Evolutionary conservation across 768 basidiomycete species (phyloP), one percentile per base, ranked within the genome.

Genomic region (Hypsizygus marmoreus): DNA sequence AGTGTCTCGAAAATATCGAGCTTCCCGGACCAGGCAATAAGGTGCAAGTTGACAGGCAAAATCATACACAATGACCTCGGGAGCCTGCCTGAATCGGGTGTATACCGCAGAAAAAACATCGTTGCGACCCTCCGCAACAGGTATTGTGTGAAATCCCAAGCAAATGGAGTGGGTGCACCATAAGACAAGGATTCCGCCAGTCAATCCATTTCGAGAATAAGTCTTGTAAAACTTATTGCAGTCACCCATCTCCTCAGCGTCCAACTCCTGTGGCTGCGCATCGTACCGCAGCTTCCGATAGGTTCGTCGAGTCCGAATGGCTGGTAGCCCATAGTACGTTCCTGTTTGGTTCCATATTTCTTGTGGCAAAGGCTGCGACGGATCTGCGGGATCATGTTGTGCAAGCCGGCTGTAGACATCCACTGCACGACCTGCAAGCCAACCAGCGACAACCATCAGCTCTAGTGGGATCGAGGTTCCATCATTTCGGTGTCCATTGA

Each of bases 91-190:
- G 62, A 63, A 71, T 1, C 53, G 52, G 1, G 69, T 72, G 11
- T 68, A 51, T 1, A 72, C 52, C 1, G 72, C 69, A 2, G 64
- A 69, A 44, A 73, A 73, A 0, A 71, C 66, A 51, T 72, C 65
- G 44, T 73, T 70, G 1, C 64, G 33, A 3, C 70, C 69, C 49
- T 72, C 70, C 1, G 56, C 62, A 9, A 50, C 34, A 0, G 68
- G 70, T 16, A 71, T 73, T 45, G 59, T 63, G 23, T 68, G 63
- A 40, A 68, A 70, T 1, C 68, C 63, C 49, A 66, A 66, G 33
- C 59, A 56, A 2, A 66, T 56, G 39, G 57, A 60, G 47, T 68
- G 66, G 1, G 63, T 63, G 34, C 65, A 68, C 65, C 65, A 69
- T 5, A 48, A 49, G 6, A 54, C 58, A 60, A 64, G 63, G 3